A percentile compares a stretch with the other conserved stretches of the same genome.
Conservation (phyloP, 2,329 filamentous ascomycete species). For the Xenosphaeropsis pyriputrescens region DNA sequence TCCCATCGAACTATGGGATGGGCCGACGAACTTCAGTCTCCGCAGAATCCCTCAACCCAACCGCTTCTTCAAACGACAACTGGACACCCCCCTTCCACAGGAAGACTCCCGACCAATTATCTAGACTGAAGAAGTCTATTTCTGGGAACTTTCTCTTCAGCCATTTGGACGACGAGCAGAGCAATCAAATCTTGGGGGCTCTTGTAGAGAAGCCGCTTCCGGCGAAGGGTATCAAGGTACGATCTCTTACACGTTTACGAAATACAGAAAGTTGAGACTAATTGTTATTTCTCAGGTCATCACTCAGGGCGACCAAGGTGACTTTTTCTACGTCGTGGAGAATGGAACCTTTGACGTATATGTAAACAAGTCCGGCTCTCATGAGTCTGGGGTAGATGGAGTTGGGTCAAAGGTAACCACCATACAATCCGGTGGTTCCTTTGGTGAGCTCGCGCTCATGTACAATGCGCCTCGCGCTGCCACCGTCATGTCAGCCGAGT, state of each 20-base stretch:
- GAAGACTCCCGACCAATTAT: conserved; percentile 70
- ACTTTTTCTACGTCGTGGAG: conserved; percentile 97
- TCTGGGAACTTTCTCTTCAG: conserved; percentile 86
- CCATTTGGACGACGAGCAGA: conserved; percentile 89
- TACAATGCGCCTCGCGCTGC: conserved; percentile 95
- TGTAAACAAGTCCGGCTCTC: conserved; percentile 62
- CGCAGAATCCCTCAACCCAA: conserved; percentile 88
- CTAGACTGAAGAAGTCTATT: conserved; percentile 68
- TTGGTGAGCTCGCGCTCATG: conserved; percentile 95
- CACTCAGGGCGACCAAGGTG: conserved; percentile 84
- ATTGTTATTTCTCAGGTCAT: conserved; percentile 54
- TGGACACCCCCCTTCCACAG: conserved; percentile 79
- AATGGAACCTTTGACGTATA: conserved; percentile 82
- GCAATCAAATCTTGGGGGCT: conserved; percentile 72
- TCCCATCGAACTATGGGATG: conserved; percentile 89
- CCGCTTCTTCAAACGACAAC: conserved; percentile 67
- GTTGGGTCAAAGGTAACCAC: conserved; percentile 70
- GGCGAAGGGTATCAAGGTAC: conserved; percentile 64
- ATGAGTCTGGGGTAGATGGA: conserved; percentile 69
- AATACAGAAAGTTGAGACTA: conserved; percentile 1
- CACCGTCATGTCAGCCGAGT: conserved; percentile 74
- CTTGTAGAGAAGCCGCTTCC: conserved; percentile 92
- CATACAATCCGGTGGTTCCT: conserved; percentile 80
- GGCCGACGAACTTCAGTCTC: conserved; percentile 90
- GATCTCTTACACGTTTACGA: too few relatives aligned